Evolutionary conservation across 1,284 basidiomycete genomes (phyloP), one percentile per base, ranked within the genome.

Genomic region (Fomitopsis pinicola): DNA sequence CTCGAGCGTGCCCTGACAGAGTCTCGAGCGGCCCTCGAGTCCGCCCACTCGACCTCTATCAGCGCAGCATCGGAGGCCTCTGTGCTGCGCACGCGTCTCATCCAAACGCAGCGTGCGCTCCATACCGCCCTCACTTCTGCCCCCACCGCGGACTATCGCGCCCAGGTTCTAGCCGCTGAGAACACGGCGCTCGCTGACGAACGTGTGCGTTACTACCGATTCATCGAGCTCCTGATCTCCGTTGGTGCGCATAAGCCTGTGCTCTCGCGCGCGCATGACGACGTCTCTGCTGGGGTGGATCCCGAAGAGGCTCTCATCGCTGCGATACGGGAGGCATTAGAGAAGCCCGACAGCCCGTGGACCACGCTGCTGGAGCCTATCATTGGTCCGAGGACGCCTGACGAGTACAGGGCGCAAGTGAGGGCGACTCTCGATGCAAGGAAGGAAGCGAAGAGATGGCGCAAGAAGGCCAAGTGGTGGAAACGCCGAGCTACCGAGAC

Each of bases 331-430:
- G 71, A 75, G 36, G 81, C 81, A 8, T 71, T 78, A 12, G 68
- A 75, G 10, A 72, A 73, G 33, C 72, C 74, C 17, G 73, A 65
- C 26, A 77, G 77, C 56, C 71, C 77, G 12, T 82, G 83, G 79
- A 76, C 79, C 8, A 74, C 67, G 36, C 75, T 84, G 53, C 74
- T 80, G 22, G 76, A 80, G 52, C 72, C 78, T 14, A 65, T 80
- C 45, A 73, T 73, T 45, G 75, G 77, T 26, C 71, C 75, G 48
- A 78, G 79, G 28, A 77, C 80, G 9, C 72, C 75, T 50, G 79
- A 78, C 35, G 76, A 82, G 56, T 84, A 84, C 67, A 69, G 76
- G 28, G 80, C 82, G 8, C 80, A 82, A 35, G 76, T 85, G 60
- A 73, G 79, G 58, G 68, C 80, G 69, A 79, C 79, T 22, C 72